Conservation (phyloP, 1,284 basidiomycete genomes). For the Cryptococcus floricola region DNA sequence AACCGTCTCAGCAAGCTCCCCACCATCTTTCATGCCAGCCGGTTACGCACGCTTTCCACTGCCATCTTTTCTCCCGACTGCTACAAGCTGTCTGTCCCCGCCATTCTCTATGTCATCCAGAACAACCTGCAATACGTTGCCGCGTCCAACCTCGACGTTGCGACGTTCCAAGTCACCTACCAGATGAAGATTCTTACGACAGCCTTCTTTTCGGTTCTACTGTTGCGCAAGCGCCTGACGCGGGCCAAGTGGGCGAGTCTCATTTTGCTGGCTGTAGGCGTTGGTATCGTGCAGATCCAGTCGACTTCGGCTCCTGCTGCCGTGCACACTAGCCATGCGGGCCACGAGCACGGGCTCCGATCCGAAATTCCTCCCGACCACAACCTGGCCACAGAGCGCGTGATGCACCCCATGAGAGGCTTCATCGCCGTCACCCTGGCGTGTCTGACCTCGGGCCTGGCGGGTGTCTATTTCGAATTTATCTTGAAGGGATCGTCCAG, state of each 20-base stretch:
- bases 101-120: slow-evolving; percentile 92
- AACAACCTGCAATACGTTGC: slow-evolving; percentile 96
- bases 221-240: slow-evolving; percentile 76
- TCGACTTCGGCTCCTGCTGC: slow-evolving; percentile 22
- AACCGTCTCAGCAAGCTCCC: slow-evolving; percentile 7
- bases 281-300: slow-evolving; percentile 90
- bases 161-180: slow-evolving; percentile 84
- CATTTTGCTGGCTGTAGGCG: slow-evolving; percentile 79
- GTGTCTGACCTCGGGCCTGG: slow-evolving; percentile 94
- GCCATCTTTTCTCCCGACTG: slow-evolving; percentile 74
- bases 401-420: slow-evolving; percentile 75
- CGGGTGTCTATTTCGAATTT: slow-evolving; percentile 98
- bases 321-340: slow-evolving; percentile 4
- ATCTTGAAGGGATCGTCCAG: slow-evolving; percentile 73
- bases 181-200: slow-evolving; percentile 98
- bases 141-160: slow-evolving; percentile 84
- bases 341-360: slow-evolving; percentile 14
- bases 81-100: slow-evolving; percentile 95
- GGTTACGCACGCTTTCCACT: slow-evolving; percentile 24
- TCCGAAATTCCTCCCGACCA: slow-evolving; percentile 14
- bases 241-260: slow-evolving; percentile 78
- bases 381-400: slow-evolving; percentile 7
- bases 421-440: slow-evolving; percentile 79
- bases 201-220: slow-evolving; percentile 83
- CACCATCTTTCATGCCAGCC: slow-evolving; percentile 29